Percentiles rank a stretch among this genome's conserved stretches.
Evolutionary conservation across 2,329 filamentous ascomycete genomes (phyloP).

Genomic region (Huntiella savannae): DNA sequence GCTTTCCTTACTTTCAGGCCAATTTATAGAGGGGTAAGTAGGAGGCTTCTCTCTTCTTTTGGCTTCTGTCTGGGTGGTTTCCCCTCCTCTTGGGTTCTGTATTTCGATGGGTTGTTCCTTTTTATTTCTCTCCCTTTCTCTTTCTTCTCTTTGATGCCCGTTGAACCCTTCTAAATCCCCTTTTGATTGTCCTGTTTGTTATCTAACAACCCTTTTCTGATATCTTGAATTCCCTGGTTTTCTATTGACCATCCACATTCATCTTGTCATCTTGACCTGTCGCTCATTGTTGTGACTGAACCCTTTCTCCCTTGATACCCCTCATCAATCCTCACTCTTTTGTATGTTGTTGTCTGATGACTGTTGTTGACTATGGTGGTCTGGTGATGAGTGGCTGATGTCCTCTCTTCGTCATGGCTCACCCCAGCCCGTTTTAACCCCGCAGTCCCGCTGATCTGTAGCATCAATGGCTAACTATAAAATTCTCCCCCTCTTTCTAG

Average conservation of each 20-base stretch:
- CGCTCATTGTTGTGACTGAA: constrained; percentile 4
- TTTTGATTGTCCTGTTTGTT: constrained; percentile 11
- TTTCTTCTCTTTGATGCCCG: constrained; percentile 13
- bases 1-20: no score
- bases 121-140: constrained; percentile 13
- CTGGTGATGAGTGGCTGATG: not conserved
- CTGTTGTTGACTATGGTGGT: not conserved
- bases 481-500: no score
- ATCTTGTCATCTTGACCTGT: not conserved
- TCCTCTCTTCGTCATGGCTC: not conserved
- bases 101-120: constrained; percentile 2
- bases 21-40: no score
- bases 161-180: not conserved
- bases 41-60: constrained; percentile 7
- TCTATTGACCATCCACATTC: constrained; percentile 7
- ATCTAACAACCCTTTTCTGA: constrained; percentile 12
- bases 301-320: not conserved
- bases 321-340: not conserved
- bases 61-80: constrained; percentile 1
- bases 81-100: no score
- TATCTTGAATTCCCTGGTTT: constrained; percentile 14
- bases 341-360: no score
- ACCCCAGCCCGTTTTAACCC: not conserved
- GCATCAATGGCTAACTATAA: not conserved
- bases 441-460: constrained; percentile 1